Evolutionary conservation across 139 green algal species (phyloP), one percentile per base, ranked within the genome.

Genomic region (Volvox africanus): DNA sequence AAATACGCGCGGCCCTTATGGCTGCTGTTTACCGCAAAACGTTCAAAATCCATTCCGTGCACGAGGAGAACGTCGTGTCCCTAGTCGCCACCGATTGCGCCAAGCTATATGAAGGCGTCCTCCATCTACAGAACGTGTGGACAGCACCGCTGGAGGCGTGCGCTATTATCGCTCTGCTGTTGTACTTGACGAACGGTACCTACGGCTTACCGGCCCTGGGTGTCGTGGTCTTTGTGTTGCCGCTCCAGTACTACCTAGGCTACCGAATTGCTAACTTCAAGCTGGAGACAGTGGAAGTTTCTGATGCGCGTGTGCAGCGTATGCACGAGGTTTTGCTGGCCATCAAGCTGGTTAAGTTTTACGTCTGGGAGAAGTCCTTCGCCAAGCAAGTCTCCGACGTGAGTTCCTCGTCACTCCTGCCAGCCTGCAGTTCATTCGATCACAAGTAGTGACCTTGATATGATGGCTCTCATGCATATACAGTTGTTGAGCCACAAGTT

Each of bases 281-380:
- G 92, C 86, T 94, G 50, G 91, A 92, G 37, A 95, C 94, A 22
- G 92, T 94, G 6, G 92, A 96, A 88, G 92, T 95, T 32, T 93
- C 92, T 22, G 93, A 96, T 80, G 78, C 92, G 32, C 94, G 95
- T 22, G 92, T 96, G 50, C 84, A 93, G 79, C 91, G 94, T 24
- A 96, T 96, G 94, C 94, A 95, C 79, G 91, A 93, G 84, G 91
- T 95, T 12, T 91, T 96, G 61, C 91, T 95, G 13, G 93, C 95
- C 55, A 95, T 97, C 93, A 96, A 97, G 94, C 93, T 96, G 26
- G 93, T 96, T 87, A 97, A 96, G 94, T 96, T 96, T 86, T 97
- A 96, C 86, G 93, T 92, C 2, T 97, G 94, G 95, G 94, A 96
- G 90, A 84, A 88, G 68, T 93, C 91, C 88, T 96, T 96, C 86